Evolutionary conservation across 2,329 filamentous ascomycete genomes (phyloP), one percentile per base, ranked within the genome.

Genomic region (Colletotrichum sp.): DNA sequence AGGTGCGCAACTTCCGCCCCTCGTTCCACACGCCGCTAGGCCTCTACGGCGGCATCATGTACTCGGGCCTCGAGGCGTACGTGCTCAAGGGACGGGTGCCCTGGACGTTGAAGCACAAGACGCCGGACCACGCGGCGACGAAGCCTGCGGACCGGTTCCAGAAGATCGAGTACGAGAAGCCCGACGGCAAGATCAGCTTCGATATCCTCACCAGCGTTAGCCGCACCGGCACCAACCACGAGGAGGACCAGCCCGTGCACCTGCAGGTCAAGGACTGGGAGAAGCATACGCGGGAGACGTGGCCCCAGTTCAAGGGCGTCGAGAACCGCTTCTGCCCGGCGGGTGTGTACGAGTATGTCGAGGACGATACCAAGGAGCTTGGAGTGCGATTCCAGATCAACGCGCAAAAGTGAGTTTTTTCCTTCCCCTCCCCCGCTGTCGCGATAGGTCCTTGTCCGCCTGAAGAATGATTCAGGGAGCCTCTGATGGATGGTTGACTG

Each of bases 381-480:
- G 97, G 97, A 10, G 96, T 99, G 80, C 90, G 96, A 74, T 99
- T 99, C 88, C 96, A 99, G 87, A 99, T 99, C 84, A 99, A 99
- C 82, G 88, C 96, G 65, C 96, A 99, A 85, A 99, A 98, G 95
- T 98, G 89, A 92, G 95, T 92, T 39, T 44, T n/a, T 24, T 28
- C 6, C 55, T 8, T 32, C 4, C 59, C 59, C 59, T 18, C 6
- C 18, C 10, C 15, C 18, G 10, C 15, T 55, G 28, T 26, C 34
- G 24, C n/a, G 49, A 18, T 39, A 24, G 16, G 57, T 71, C 34
- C 44, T 65, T 28, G 52, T 67, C 26, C 62, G 30, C 39, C 21
- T 26, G n/a, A 24, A 8, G 32, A 21, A 26, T 21, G 72, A 49
- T 18, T 62, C 70, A 24, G 16, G 68, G 34, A 10, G 60, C 18